Evolutionary conservation across 2,329 filamentous ascomycete species (phyloP).

Genomic region (Cytospora piceae): DNA sequence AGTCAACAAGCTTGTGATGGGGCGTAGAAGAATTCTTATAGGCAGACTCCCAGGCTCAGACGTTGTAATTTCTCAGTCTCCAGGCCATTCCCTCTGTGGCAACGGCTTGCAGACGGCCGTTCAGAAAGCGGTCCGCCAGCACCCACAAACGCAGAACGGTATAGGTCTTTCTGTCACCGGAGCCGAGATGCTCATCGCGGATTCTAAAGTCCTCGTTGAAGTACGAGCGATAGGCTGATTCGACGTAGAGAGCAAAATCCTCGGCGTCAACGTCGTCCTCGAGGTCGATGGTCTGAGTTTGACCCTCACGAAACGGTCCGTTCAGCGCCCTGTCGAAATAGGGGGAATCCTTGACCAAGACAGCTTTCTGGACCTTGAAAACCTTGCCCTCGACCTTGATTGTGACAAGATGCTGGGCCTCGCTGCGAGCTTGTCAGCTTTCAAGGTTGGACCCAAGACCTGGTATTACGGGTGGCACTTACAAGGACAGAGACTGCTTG

Average conservation of each 20-base stretch:
- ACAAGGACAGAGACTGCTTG: not conserved
- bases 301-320: constrained; percentile 31
- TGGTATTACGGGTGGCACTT: not conserved
- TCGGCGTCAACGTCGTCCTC: constrained; percentile 30
- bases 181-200: constrained; percentile 16
- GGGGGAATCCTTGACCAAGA: not conserved
- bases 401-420: not conserved
- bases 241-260: constrained; percentile 33
- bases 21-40: not conserved
- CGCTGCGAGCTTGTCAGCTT: not conserved
- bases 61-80: constrained; percentile 25
- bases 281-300: constrained; percentile 31
- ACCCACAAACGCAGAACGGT: constrained; percentile 33
- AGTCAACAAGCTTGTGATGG: not conserved
- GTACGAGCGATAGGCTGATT: constrained; percentile 29
- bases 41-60: not conserved
- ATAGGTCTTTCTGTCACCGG: not conserved
- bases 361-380: not conserved
- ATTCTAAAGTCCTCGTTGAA: constrained; percentile 26
- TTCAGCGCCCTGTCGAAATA: constrained; percentile 31
- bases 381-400: not conserved
- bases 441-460: not conserved
- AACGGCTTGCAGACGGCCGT: constrained; percentile 25
- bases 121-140: constrained; percentile 33
- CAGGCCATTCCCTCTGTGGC: constrained; percentile 32